Base-by-base conservation (phyloP, 176 grass and related monocot species). In the Hyparrhenia diplandra region DNA sequence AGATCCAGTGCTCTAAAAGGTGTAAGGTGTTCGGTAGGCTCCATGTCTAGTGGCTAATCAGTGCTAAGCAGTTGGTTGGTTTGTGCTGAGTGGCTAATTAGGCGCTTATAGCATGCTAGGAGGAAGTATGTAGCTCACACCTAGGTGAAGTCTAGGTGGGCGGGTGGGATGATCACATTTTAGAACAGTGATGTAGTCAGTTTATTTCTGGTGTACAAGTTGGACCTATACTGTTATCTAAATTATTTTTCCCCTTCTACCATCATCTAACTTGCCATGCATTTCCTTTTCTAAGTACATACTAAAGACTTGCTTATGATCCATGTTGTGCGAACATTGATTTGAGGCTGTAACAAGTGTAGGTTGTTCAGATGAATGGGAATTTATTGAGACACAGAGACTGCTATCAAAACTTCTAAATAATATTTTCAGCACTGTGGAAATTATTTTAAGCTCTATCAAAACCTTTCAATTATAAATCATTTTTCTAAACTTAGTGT, bases 401-500 rank as follows among this genome's bases (percentile, higher is more conserved):
- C 37, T 16, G n/a, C 24, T 29, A 29, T 18, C 6, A 29, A 46
- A 71, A 42, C n/a, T 46, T 46, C 16, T 2, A 9, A 71, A 28
- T 71, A 23, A 71, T 70, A 13, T 70, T 70, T 69, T 13, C 10
- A 23, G 37, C 36, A 23, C 47, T 42, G 25, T 10, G 30, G 16
- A 31, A 49, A 54, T 27, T 28, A 37, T 66, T 69, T 47, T 83
- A 71, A 76, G 10, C 4, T 78, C 25, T 49, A n/a, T 79, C 10
- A 49, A 45, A 54, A 76, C 7, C 2, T 66, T 71, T 59, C 24
- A 72, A 14, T 63, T 69, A 61, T 16, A 42, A 16, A 24, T 35
- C 8, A 49, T n/a, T 64, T 80, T 81, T 66, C 36, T 80, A 66
- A 75, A 71, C 69, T 67, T 52, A 54, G 13, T 76, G 24, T 73